Evolutionary conservation across 2,329 filamentous ascomycete species (phyloP).

Genomic region (Penicillium rolfsii): DNA sequence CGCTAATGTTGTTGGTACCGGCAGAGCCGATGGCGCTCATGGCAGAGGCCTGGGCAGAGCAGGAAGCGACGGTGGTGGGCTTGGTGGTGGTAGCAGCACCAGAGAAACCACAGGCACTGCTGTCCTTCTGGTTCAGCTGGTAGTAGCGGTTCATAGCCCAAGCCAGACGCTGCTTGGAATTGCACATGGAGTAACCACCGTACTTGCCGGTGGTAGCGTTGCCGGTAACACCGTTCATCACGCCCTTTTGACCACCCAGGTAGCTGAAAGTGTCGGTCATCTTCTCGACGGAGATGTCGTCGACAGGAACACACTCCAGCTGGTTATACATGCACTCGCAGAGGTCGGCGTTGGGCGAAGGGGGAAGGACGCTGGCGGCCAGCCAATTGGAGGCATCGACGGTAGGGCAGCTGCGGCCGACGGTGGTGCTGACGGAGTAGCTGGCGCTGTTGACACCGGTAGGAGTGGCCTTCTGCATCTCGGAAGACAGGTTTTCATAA

Average conservation of each 20-base stretch:
- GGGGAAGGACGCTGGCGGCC: conserved; percentile 72
- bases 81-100: conserved; percentile 46
- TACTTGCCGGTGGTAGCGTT: conserved; percentile 49
- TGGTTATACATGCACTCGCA: conserved; percentile 84
- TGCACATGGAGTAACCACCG: conserved; percentile 55
- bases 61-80: conserved; percentile 25
- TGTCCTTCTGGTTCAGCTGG: conserved; percentile 40
- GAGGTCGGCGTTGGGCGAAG: conserved; percentile 74
- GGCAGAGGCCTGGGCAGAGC: conserved; percentile 19
- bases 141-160: conserved; percentile 54
- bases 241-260: conserved; percentile 45
- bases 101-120: conserved; percentile 50
- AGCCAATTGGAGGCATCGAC: conserved; percentile 65
- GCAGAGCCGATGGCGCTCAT: conserved; percentile 36
- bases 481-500: conserved; percentile 71
- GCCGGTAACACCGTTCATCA: conserved; percentile 45
- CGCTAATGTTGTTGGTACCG: conserved; percentile 46
- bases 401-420: conserved; percentile 70
- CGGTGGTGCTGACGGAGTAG: conserved; percentile 76
- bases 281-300: conserved; percentile 59
- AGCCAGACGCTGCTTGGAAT: conserved; percentile 48
- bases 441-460: conserved; percentile 64
- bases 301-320: conserved; percentile 69
- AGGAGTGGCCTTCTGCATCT: conserved; percentile 70
- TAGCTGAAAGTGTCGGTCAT: conserved; percentile 70